Evolutionary conservation across 352 stramenopile genomes (phyloP), one percentile per base, ranked within the genome.

Genomic region (Plasmopara viticola): DNA sequence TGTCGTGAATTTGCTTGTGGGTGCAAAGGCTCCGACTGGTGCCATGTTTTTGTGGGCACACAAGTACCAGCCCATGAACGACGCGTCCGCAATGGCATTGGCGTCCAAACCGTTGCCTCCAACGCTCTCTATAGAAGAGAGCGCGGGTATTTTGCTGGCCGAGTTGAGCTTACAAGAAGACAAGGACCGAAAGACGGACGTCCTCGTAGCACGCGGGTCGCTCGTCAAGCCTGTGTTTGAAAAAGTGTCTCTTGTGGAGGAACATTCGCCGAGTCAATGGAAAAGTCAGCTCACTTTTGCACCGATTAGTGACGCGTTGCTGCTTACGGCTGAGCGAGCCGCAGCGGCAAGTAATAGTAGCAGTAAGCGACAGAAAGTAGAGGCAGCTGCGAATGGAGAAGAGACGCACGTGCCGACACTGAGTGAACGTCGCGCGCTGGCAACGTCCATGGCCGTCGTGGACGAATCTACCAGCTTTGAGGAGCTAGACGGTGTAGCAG

Each of bases 211-310:
- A 20, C 83, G 83, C 42, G 83, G 83, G 18, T 89, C 83, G 30
- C 46, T 68, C 5, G 56, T 87, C 34, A 91, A 91, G 64, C 83
- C 83, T 30, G 66, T 89, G 43, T 94, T 94, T 29, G 80, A 91
- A 63, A 79, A 47, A 39, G 65, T 89, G 13, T 68, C 76, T 17
- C 41, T 75, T 9, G 53, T 87, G 7, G 77, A 91, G 50, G 73
- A 85, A 35, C 63, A 83, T 34, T 58, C 69, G 17, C 64, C 60
- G 8, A 63, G 67, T 30, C 64, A 89, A 67, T 78, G 83, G 42
- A 78, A 78, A 50, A 60, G 57, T 8, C 61, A 78, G 49, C 63
- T 91, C 0, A 42, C 51, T 49, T 86, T 91, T 56, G 66, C 58
- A 0, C 56, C 73, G 14, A 74, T 91, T 34, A 86, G 72, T 48